Evolutionary conservation across 352 stramenopile species (phyloP).

Genomic region (Nothophytophthora sp.): DNA sequence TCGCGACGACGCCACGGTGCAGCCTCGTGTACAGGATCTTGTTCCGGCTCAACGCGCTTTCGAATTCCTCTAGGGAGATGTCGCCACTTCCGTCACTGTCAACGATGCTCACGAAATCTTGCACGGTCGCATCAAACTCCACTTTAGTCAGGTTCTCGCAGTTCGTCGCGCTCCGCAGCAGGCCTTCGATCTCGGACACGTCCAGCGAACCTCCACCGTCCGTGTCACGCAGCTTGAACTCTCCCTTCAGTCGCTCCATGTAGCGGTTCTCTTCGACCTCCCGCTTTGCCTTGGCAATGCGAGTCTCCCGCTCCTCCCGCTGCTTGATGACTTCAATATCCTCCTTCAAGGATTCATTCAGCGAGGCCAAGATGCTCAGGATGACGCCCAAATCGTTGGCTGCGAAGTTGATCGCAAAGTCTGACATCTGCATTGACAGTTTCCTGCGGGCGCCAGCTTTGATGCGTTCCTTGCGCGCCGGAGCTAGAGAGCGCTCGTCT

Average conservation of each 20-base stretch:
- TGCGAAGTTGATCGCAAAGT: constrained; percentile 85
- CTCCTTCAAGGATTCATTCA: constrained; percentile 76
- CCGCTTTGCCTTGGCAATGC: constrained; percentile 51
- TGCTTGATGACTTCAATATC: constrained; percentile 59
- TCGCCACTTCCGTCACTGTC: constrained; percentile 82
- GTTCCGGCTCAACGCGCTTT: constrained; percentile 62
- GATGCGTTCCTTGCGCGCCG: constrained; percentile 34
- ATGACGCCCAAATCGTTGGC: constrained; percentile 79
- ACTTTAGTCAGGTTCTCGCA: constrained; percentile 72
- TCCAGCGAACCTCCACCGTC: constrained; percentile 79
- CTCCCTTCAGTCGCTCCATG: constrained; percentile 65
- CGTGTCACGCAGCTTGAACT: constrained; percentile 73
- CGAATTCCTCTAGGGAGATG: constrained; percentile 86
- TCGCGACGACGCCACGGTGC: constrained; percentile 55
- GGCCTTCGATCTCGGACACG: constrained; percentile 56
- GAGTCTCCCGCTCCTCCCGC: constrained; percentile 41
- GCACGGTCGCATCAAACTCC: constrained; percentile 77
- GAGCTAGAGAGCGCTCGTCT: constrained; percentile 28
- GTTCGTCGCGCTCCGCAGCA: constrained; percentile 69
- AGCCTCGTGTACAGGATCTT: constrained; percentile 72
- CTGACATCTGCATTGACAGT: constrained; percentile 79
- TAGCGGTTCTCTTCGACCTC: constrained; percentile 68
- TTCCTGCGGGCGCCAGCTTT: constrained; percentile 63
- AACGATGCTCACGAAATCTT: constrained; percentile 77
- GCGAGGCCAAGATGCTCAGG: constrained; percentile 64